Base-by-base conservation (phyloP, 2,329 filamentous ascomycete genomes). In the Trichoderma sp. region DNA sequence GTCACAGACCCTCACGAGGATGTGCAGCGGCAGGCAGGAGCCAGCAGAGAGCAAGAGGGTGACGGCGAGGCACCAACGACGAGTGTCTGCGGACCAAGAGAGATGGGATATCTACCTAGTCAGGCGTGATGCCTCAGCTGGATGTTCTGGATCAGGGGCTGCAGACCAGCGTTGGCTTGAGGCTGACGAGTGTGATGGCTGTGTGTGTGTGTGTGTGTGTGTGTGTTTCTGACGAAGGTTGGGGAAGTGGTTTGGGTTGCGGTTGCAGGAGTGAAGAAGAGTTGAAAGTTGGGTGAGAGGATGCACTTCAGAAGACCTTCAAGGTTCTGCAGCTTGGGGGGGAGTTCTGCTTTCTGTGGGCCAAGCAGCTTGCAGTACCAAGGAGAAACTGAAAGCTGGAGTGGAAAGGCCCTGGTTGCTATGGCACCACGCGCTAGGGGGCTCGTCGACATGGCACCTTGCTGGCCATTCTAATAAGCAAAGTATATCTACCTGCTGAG, bases 81-180 rank as follows among this genome's bases (percentile, higher is more conserved):
- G 34, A 5, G 17, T 17, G 30, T 26, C 15, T 39, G 17, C 14
- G 5, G 28, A 47, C 28, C 21, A 51, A 43, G 43, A 34, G 34
- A 14, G 14, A 30, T 10, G n/a, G 12, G 12, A 6, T 34, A 21
- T 59, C 7, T 34, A 21, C 48, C 7, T 28, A 30, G 14, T 17
- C 41, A 41, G 26, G 19, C 43, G 26, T 48, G 43, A 19, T 30
- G 51, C n/a, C 52, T 64, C 45, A 17, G 26, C n/a, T 44, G 21
- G 19, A 41, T 26, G 43, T 34, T 50, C 19, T 57, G 7, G 30
- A 41, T 64, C 30, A 59, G 26, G 21, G 45, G 21, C 26, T 45
- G 44, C 44, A 64, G 30, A 58, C 5, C 9, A 39, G 24, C 21
- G 24, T 21, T 59, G 62, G 55, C 58, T 59, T 44, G 62, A 45